These are phyloP conservation scores for Discostella stelligera DNA, from an alignment of 352 stramenopile genomes.

Conservation along the genomic window DNA sequence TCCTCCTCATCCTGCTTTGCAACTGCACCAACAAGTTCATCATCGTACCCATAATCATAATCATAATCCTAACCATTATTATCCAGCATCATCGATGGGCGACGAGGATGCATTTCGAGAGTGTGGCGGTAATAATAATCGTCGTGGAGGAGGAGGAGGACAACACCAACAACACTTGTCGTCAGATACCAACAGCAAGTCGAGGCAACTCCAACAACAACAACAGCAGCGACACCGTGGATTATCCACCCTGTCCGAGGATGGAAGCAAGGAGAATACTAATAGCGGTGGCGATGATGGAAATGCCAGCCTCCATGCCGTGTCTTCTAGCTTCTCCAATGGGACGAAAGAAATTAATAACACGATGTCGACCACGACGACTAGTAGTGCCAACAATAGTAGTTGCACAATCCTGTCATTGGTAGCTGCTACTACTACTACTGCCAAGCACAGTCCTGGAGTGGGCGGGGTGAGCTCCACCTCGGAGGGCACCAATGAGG, in stretches of 20 bases:
- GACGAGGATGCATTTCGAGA: background rate
- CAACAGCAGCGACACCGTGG: background rate
- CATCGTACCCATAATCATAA: background rate
- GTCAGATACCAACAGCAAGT: background rate
- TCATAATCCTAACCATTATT: background rate
- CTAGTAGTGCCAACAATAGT: background rate
- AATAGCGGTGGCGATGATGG: background rate
- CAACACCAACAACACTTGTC: background rate
- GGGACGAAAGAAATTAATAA: background rate
- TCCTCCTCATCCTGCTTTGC: background rate
- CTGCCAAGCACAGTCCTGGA: constrained; percentile 6
- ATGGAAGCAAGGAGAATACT: constrained; percentile 7
- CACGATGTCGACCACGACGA: background rate
- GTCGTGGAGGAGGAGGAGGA: background rate
- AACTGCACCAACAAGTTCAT: background rate
- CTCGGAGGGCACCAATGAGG: background rate
- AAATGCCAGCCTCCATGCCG: constrained; percentile 4
- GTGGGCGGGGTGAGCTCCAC: background rate
- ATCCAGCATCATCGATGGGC: background rate
- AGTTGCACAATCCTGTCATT: background rate
- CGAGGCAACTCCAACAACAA: background rate
- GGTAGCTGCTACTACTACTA: background rate
- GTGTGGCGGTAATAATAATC: background rate
- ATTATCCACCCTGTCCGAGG: background rate
- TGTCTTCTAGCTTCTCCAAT: constrained; percentile 19